Percentiles rank a stretch among this genome's conserved stretches.
Evolutionary conservation across 2,329 filamentous ascomycete genomes (phyloP).

Genomic region (Aspergillus terreus): DNA sequence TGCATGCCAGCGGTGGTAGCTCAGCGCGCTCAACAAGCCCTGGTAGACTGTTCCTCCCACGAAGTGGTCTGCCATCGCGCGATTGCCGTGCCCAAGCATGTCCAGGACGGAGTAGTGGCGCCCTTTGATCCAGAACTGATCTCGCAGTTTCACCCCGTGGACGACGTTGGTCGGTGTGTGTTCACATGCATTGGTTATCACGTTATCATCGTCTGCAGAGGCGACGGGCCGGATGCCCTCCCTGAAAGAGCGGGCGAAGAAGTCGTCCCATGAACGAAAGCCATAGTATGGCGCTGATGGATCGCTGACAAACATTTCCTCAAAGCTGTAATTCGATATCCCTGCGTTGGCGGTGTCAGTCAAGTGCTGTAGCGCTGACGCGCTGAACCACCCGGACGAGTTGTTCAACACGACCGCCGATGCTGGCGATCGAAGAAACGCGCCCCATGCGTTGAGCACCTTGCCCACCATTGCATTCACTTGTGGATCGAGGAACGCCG

Average conservation of each 20-base stretch:
- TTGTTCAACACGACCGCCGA: not conserved
- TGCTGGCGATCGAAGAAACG: not conserved
- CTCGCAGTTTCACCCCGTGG: not conserved
- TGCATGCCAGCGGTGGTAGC: not conserved
- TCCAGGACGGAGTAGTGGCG: not conserved
- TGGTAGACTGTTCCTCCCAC: not conserved
- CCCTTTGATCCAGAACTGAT: not conserved
- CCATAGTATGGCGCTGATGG: not conserved
- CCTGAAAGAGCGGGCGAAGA: constrained; percentile 3
- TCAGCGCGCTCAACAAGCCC: not conserved
- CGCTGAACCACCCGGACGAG: not conserved
- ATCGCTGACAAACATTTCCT: not conserved
- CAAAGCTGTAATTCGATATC: not conserved
- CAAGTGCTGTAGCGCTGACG: not conserved
- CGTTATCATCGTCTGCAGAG: not conserved
- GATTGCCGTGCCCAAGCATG: not conserved
- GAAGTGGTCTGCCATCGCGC: not conserved
- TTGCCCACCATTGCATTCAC: not conserved
- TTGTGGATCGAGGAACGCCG: not conserved
- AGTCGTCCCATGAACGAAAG: constrained; percentile 1
- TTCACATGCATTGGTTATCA: not conserved
- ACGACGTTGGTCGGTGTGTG: not conserved
- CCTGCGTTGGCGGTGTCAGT: not conserved
- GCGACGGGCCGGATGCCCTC: not conserved
- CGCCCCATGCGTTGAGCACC: not conserved